Evolutionary conservation across 2,329 filamentous ascomycete species (phyloP), one percentile per base, ranked within the genome.

Genomic region (Dactylellina drechsleri): DNA sequence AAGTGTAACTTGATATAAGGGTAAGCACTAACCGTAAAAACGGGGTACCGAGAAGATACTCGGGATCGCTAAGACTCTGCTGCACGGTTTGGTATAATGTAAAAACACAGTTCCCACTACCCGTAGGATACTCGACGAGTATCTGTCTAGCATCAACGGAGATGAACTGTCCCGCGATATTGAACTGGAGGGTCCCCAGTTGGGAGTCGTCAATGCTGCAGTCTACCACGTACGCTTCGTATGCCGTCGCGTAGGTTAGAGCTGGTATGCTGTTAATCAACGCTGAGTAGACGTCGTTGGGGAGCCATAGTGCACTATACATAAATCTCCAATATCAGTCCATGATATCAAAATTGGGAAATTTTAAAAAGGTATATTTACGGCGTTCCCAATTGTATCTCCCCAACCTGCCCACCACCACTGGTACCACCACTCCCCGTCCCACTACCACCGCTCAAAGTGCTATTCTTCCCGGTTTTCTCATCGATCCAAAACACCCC

Each of bases 381-480:
- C 71, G 71, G 71, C 1, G 71, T 75, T 6, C 71, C 71, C 5
- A 75, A 43, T 20, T 75, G 71, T 26, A 75, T 62, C 26, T 75
- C 71, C n/a, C 52, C 71, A 23, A 75, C 47, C 10, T 59, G 13
- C 13, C 36, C 23, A 5, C 58, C 16, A 12, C n/a, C 7, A 8
- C 31, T 10, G 31, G 31, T 36, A 36, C 31, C 10, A 36, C 31
- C 7, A 28, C 26, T 7, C 3, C 26, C 26, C 18, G 54, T 26
- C 1, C 53, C 28, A 16, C 18, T 18, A 13, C 20, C 7, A 49
- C 58, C 45, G 12, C 43, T 64, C 8, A 75, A 23, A 12, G 57
- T 66, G 4, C 61, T 40, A 20, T 75, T 75, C 23, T 43, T 64
- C 18, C 71, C 71, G 28, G 64, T 47, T 23, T 23, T 36, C 6